Conservation (phyloP, 2,329 filamentous ascomycete species). For the Cordyceps farinosa region DNA sequence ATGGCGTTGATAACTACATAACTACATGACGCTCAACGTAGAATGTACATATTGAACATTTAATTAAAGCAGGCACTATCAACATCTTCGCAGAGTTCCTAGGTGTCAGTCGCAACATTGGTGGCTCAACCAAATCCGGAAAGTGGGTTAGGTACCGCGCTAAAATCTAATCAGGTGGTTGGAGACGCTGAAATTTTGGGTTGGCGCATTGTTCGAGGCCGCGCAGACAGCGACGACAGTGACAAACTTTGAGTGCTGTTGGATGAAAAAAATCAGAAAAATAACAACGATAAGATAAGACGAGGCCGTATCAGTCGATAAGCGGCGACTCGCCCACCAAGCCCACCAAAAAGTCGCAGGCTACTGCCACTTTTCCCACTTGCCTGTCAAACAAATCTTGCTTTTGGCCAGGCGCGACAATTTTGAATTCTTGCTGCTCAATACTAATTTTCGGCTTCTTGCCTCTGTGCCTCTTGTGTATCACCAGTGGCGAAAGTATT, state of each 20-base stretch:
- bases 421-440: constrained; percentile 23
- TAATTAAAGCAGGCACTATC: too few species aligned
- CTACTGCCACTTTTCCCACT: neutral
- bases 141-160: constrained; percentile 13
- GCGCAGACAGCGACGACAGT: neutral
- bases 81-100: too few species aligned
- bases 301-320: neutral
- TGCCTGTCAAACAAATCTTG: neutral
- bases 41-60: too few species aligned
- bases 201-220: neutral
- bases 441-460: constrained; percentile 23
- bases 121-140: neutral
- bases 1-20: too few species aligned
- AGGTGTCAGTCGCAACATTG: neutral
- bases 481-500: constrained; percentile 33
- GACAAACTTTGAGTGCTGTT: neutral
- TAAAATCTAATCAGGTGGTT: constrained; percentile 13
- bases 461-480: constrained; percentile 37
- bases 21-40: too few species aligned
- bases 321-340: constrained; percentile 8
- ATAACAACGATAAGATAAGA: constrained; percentile 18
- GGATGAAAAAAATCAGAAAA: constrained; percentile 3
- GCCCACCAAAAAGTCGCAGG: constrained; percentile 16
- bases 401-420: neutral
- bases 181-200: neutral